Evolutionary conservation across 2,329 filamentous ascomycete genomes (phyloP), one percentile per base, ranked within the genome.

Genomic region (Periconia sp.): DNA sequence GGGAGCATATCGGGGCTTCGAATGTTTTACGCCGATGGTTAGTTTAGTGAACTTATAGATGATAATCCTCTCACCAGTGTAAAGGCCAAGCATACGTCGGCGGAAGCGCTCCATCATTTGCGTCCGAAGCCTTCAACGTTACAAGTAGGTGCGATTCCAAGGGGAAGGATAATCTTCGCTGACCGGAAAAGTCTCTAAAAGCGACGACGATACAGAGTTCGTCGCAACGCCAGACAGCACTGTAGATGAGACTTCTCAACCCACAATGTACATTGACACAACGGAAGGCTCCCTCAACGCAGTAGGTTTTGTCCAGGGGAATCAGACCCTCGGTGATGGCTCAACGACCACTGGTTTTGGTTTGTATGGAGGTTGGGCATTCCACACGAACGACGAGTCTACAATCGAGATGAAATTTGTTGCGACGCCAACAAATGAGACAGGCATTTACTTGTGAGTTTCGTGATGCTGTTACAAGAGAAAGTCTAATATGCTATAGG

Each of bases 71-170:
- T 43, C 10, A 46, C 40, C 22, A 31, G 19, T 17, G 9, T 22
- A 34, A 25, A 70, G 66, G 64, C 3, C 45, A 60, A 31, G 67
- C 66, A n/a, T 71, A 69, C 37, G 55, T 68, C 23, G 67, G 66
- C 6, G 25, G 17, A 4, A 26, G 34, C 13, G 34, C 43, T 16
- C 56, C 52, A 5, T 32, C 47, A 5, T 53, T 47, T 22, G 52
- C 51, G 5, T 36, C 44, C 11, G 36, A 57, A 16, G 49, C 50
- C 8, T 55, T 59, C 13, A 66, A 69, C 44, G 52, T 71, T 37
- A 68, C 61, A 25, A 52, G 60, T 65, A 50, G 52, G 56, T 28
- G 11, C 15, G 5, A 16, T 2, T 16, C 9, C 12, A 6, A 17
- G 13, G 9, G 4, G 6, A 15, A 9, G 23, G 17, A 8, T 12